Base-by-base conservation (phyloP, 208 protist genomes). In the Plasmodiophora brassicae region DNA sequence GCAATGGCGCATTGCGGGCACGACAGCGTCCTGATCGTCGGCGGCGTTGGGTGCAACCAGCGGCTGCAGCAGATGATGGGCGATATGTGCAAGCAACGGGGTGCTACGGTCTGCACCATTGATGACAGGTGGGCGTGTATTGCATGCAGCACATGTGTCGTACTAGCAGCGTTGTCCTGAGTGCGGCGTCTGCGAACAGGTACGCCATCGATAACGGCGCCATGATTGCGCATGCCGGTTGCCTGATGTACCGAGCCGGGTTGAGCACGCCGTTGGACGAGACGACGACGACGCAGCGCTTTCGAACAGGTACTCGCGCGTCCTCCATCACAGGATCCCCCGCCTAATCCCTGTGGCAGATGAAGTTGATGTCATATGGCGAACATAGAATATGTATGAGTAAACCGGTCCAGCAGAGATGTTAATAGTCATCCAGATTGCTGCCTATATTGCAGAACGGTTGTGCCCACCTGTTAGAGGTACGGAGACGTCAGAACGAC, bases 151-250 rank as follows among this genome's bases (percentile, higher is more conserved):
- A 60, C n/a, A 60, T 60, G 50, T n/a, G 50, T 60, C n/a, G n/a
- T n/a, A 60, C 25, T 93, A 89, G 39, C 35, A 71, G 71, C 38
- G 28, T 72, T 28, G 60, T 78, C 94, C 95, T 71, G 95, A 95
- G 89, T 95, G 94, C 84, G 98, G 98, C 93, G 97, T 99, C 88
- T 94, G 97, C 38, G 91, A 20, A 43, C 46, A 88, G 97, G 1
- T 99, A 98, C 93, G 99, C 98, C 88, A 99, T 99, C 89, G 98
- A 99, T 92, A 99, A 99, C 91, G 98, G 98, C 0, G 98, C 97
- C 71, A 99, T 99, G 98, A 99, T 99, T 90, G 98, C 97, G 0
- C 99, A 97, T 88, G 96, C 97, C 0, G 90, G 84, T 22, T 90
- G 72, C 0, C 45, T 90, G 1, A 86, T 89, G 71, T 41, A 84